A percentile compares a stretch with the other conserved stretches of the same genome.
These are phyloP conservation scores for Fusarium paranaense DNA, from an alignment of 2,329 filamentous ascomycete genomes.

Conservation along the genomic window DNA sequence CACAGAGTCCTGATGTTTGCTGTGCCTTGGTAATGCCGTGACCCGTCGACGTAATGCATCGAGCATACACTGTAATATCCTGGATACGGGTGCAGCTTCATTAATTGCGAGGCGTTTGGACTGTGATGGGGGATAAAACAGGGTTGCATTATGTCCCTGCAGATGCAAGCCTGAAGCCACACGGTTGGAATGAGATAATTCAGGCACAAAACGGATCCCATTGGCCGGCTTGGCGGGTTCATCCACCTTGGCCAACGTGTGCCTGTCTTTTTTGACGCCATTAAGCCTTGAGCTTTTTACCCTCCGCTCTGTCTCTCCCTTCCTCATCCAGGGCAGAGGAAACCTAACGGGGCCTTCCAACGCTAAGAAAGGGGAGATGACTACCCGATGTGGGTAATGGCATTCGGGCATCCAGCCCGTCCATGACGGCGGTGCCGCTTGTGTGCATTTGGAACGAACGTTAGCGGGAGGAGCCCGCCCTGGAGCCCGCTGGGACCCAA, in stretches of 20 bases:
- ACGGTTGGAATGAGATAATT: slow-evolving; percentile 12
- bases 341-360: slow-evolving; percentile 20
- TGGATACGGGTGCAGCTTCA: slow-evolving; percentile 4
- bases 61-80: slow-evolving; percentile 6
- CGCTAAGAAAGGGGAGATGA: slow-evolving; percentile 36
- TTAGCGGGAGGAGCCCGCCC: slow-evolving; percentile 33
- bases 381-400: slow-evolving; percentile 32
- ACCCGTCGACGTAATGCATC: slow-evolving; percentile 19
- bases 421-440: slow-evolving; percentile 20
- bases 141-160: slow-evolving; percentile 34
- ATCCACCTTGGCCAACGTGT: slow-evolving; percentile 10
- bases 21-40: slow-evolving; percentile 31
- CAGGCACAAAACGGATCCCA: slow-evolving; percentile 29
- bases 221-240: slow-evolving; percentile 8
- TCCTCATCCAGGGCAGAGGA: slow-evolving; percentile 21
- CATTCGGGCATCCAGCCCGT: slow-evolving; percentile 18
- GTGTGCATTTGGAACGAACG: slow-evolving; percentile 22
- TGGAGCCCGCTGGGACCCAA: not conserved
- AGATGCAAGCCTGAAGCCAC: slow-evolving; percentile 17
- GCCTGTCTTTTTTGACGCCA: slow-evolving; percentile 31
- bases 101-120: slow-evolving; percentile 26
- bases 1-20: slow-evolving; percentile 2
- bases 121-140: slow-evolving; percentile 13
- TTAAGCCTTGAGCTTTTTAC: slow-evolving; percentile 11
- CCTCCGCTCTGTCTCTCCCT: not conserved